These are phyloP conservation scores for Rhipidocladum racemiflorum DNA, from an alignment of 176 grass and related monocot genomes.

Conservation along the genomic window DNA sequence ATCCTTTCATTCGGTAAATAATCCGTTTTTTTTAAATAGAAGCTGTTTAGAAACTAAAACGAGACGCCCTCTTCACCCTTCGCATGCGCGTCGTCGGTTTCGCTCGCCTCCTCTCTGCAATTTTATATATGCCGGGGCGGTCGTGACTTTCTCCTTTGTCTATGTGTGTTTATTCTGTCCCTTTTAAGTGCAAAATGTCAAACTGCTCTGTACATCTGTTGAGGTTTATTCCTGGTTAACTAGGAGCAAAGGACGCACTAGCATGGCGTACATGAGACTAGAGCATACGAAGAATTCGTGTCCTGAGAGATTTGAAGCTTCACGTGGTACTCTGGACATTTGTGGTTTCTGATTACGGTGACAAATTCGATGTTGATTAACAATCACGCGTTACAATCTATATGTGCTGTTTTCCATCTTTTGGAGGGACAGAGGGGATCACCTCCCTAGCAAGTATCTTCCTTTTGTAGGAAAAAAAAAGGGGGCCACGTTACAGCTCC, in stretches of 20 bases:
- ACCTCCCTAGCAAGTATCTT: constrained; percentile 36
- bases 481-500: neutral
- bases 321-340: neutral
- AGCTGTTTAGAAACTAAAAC: no score
- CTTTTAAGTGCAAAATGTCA: neutral
- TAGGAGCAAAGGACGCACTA: neutral
- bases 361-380: neutral
- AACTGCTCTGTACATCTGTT: neutral
- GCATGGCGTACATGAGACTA: neutral
- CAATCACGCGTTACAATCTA: neutral
- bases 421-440: constrained; percentile 33
- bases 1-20: no score
- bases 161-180: neutral
- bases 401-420: constrained; percentile 16
- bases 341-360: neutral
- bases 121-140: neutral
- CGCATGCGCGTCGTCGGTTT: constrained; percentile 16
- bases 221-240: neutral
- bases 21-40: no score
- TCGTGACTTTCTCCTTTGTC: neutral
- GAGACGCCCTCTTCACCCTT: neutral
- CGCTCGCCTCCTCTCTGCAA: neutral
- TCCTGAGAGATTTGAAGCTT: neutral
- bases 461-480: constrained; percentile 23
- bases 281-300: neutral